Evolutionary conservation across 768 basidiomycete genomes (phyloP), one percentile per base, ranked within the genome.

Genomic region (Ramaria rubella): DNA sequence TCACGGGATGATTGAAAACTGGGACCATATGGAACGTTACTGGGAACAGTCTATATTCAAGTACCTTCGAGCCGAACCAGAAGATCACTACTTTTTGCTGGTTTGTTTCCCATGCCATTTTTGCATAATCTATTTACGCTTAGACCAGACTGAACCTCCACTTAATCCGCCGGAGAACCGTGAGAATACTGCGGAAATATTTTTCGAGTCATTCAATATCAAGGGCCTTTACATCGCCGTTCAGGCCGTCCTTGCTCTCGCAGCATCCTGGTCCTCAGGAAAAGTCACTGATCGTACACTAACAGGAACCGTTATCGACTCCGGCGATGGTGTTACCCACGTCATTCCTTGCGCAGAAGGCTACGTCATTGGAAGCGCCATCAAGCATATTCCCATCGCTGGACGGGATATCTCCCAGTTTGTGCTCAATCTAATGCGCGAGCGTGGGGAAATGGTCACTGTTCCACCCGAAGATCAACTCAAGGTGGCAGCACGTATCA

Each of bases 41-140:
- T 99, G 96, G 96, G 94, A 96, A 70, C 95, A 99, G 77, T 91
- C 88, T 62, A 98, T 98, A 80, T 99, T 98, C 85, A 98, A 99
- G 73, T 98, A 98, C 75, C 79, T 99, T 59, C 81, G 95, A 56
- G 94, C 94, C 7, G 96, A 99, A 72, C 96, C 96, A 14, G 96
- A 98, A 73, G 95, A 98, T 73, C 96, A 98, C 71, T 90, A 97
- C 72, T 98, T 99, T 73, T 81, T 98, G 49, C 75, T 99, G 67
- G 95, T 97, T 64, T 70, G 94, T 75, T 29, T 31, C 30, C 46
- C 19, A 53, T 29, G 21, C 12, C 29, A 48, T 49, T 59, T 42
- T 12, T 49, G 9, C 17, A 26, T 27, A 1, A 21, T 6, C 21
- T 57, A 40, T 59, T 58, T 54, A 45, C 59, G 50, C 31, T 5